Percentiles rank a stretch among this genome's conserved stretches.
Conservation (phyloP, 495 filamentous ascomycete species). For the Aspergillus kassunensis region DNA sequence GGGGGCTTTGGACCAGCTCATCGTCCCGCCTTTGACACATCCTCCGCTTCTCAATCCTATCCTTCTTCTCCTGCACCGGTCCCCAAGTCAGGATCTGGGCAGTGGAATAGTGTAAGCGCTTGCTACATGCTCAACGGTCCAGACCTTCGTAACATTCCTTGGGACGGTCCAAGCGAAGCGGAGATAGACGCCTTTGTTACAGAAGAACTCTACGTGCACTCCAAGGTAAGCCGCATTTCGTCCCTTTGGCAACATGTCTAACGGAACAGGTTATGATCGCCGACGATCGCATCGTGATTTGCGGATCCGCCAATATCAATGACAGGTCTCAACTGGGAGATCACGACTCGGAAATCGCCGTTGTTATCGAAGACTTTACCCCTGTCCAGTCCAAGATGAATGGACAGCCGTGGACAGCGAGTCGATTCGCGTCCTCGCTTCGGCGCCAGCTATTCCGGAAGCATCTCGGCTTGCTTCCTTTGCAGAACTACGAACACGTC, state of each 20-base stretch:
- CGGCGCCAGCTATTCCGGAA: conserved; percentile 85
- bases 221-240: conserved; percentile 53
- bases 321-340: conserved; percentile 87
- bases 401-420: conserved; percentile 63
- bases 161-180: conserved; percentile 61
- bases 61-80: conserved; percentile 55
- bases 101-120: conserved; percentile 72
- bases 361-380: conserved; percentile 73
- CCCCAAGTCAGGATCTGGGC: conserved; percentile 35
- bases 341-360: conserved; percentile 83
- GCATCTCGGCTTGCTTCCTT: conserved; percentile 78
- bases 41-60: conserved; percentile 55
- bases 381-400: conserved; percentile 68
- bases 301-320: conserved; percentile 91
- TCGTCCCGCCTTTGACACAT: conserved; percentile 38
- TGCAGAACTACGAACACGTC: conserved; percentile 61
- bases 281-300: conserved; percentile 84
- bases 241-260: conserved; percentile 8
- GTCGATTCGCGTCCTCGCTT: conserved; percentile 77
- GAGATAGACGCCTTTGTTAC: conserved; percentile 88
- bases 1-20: conserved; percentile 29
- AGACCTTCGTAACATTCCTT: conserved; percentile 74
- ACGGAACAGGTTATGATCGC: conserved; percentile 70
- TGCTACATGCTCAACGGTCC: conserved; percentile 83
- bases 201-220: conserved; percentile 92